These are phyloP conservation scores for Evernia prunastri DNA, from an alignment of 495 filamentous ascomycete genomes.

Conservation along the genomic window DNA sequence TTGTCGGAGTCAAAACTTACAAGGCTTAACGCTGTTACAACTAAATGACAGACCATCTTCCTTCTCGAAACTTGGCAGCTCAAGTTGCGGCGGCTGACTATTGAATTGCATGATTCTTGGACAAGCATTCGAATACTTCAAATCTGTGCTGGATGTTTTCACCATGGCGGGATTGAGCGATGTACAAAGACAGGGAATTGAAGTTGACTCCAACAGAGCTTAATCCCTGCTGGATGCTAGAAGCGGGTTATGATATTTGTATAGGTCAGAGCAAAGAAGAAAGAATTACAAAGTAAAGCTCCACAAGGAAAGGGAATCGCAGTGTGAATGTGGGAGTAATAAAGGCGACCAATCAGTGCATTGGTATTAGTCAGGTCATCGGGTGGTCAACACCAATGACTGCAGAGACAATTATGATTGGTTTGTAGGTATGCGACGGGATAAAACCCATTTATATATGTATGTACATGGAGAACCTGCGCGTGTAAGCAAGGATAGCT, in stretches of 20 bases:
- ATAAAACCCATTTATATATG: not conserved
- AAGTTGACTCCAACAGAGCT: not conserved
- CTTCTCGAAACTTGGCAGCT: not conserved
- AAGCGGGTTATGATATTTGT: not conserved
- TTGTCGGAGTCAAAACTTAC: not conserved
- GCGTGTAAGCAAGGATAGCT: not conserved
- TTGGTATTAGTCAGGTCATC: conserved; percentile 11
- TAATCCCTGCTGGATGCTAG: not conserved
- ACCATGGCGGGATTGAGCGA: not conserved
- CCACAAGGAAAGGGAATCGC: not conserved
- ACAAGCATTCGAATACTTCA: not conserved
- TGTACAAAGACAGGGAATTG: not conserved
- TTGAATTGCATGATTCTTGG: not conserved
- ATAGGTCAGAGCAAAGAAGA: not conserved
- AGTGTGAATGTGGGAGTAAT: not conserved
- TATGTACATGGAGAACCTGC: not conserved
- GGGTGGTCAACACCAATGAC: not conserved
- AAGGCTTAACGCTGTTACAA: not conserved
- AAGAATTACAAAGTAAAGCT: not conserved
- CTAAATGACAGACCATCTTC: not conserved
- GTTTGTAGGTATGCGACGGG: too few relatives aligned
- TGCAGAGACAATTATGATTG: not conserved
- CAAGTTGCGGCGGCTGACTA: not conserved
- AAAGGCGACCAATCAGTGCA: conserved; percentile 17
- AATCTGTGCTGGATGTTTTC: not conserved